phyloP scores from a whole-genome alignment of 495 filamentous ascomycete species.

The Penicillium cosmopolitanum region DNA sequence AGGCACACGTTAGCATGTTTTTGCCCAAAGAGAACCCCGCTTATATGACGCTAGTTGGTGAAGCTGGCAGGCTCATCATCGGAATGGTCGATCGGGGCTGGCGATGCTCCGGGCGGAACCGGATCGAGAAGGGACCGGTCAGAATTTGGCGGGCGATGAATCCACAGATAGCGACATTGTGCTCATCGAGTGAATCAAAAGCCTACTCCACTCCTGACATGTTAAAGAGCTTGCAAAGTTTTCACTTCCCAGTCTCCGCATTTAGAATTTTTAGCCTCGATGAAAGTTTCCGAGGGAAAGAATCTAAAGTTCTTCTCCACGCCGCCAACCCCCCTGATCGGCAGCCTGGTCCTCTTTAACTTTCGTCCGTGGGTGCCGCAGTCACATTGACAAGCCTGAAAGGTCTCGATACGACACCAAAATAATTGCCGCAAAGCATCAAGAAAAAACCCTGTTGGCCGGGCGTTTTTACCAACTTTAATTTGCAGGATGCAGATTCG shows the following conservation, averaged over 20 bases:
- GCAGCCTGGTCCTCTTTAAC: not conserved
- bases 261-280: not conserved
- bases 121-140: conserved; percentile 11
- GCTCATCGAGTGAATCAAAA: conserved; percentile 37
- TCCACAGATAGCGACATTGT: conserved; percentile 45
- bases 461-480: conserved; percentile 1
- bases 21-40: conserved; percentile 76
- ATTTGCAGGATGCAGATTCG: not conserved
- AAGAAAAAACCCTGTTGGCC: not conserved
- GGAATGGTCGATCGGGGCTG: conserved; percentile 49
- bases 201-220: not conserved
- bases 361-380: conserved; percentile 6
- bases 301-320: conserved; percentile 6
- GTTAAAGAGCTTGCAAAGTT: not conserved
- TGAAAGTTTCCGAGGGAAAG: not conserved
- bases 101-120: conserved; percentile 38
- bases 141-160: conserved; percentile 2
- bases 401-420: not conserved
- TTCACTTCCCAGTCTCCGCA: not conserved
- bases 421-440: not conserved
- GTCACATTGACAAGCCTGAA: not conserved
- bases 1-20: conserved; percentile 91
- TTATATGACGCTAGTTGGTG: conserved; percentile 67
- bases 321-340: conserved; percentile 3
- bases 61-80: conserved; percentile 65